These are phyloP conservation scores for Suillus tomentosus DNA, from an alignment of 768 basidiomycete species.

Conservation along the genomic window DNA sequence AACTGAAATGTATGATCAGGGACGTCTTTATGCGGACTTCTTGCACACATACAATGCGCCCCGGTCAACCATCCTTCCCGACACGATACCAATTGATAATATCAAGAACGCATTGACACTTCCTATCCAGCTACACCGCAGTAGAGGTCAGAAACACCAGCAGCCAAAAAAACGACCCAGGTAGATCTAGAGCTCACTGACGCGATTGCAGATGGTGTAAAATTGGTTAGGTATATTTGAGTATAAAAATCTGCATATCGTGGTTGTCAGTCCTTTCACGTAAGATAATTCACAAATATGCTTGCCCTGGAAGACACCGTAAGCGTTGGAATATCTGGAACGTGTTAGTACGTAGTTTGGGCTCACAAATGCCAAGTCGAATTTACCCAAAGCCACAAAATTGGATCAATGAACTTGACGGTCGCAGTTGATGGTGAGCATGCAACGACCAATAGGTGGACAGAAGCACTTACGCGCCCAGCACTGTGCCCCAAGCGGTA, in stretches of 20 bases:
- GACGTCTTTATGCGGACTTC: background rate
- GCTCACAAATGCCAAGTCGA: background rate
- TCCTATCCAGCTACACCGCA: constrained; percentile 43
- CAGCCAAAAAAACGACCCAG: background rate
- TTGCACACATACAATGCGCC: constrained; percentile 47
- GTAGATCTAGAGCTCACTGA: constrained; percentile 17
- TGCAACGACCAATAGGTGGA: background rate
- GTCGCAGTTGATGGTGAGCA: constrained; percentile 2
- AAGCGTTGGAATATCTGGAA: constrained; percentile 40
- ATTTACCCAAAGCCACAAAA: constrained; percentile 39
- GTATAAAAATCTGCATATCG: constrained; percentile 39
- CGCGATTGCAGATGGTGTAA: constrained; percentile 40
- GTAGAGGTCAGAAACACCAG: constrained; percentile 4
- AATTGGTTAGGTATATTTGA: constrained; percentile 36
- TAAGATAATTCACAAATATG: background rate
- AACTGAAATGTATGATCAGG: constrained; percentile 26
- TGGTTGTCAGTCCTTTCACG: background rate
- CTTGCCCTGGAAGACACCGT: constrained; percentile 44
- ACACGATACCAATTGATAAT: constrained; percentile 45
- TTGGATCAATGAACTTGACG: constrained; percentile 36
- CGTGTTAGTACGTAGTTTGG: background rate
- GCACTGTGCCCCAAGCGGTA: constrained; percentile 27
- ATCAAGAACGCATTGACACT: constrained; percentile 49
- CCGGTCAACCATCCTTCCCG: constrained; percentile 51
- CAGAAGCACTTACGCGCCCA: constrained; percentile 25